Base-by-base conservation (phyloP, 2,329 filamentous ascomycete genomes). In the Ophiosphaerella korrae region DNA sequence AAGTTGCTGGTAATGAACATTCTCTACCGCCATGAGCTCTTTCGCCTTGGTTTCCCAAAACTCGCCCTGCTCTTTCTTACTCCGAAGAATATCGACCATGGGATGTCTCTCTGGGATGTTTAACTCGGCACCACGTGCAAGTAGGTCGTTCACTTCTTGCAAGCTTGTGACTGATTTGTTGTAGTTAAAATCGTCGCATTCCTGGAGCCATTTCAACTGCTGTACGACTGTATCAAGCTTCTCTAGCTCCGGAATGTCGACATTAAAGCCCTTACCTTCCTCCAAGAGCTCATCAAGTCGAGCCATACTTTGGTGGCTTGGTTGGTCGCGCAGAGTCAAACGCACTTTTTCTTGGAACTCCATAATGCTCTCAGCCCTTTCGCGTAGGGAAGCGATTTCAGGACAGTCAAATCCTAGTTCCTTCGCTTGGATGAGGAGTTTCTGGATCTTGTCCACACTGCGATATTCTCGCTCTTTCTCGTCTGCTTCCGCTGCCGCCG, bases 231-330 rank as follows among this genome's bases (percentile, higher is more conserved):
- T 87, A 32, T 93, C 88, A 7, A 99, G 81, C 50, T 84, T 83
- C 48, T 96, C 92, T 23, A 96, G 83, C 72, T 97, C 93, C 1
- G 90, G 89, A 53, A 95, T 88, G 66, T 96, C 92, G 46, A 97
- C 88, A 65, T 96, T 96, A 70, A 96, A 97, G 44, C 85, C 84
- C 54, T 90, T 89, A 21, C 93, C 92, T 63, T 92, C 84, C 67
- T 97, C 92, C n/a, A 96, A 84, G 7, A 97, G 80, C 53, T 96
- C 90, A 68, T 97, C 91, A 50, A 97, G 87, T n/a, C 88, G 85
- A 60, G 87, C 83, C 39, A 88, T 84, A 39, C 86, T 84, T 38
- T 68, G 64, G 49, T 73, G 68, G 9, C 63, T 55, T 1, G 71
- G 63, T 29, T 67, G 62, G 60, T 88, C 88, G 50, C 86, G 81